phyloP scores from a whole-genome alignment of 2,329 filamentous ascomycete genomes.

The Fusarium chaquense region DNA sequence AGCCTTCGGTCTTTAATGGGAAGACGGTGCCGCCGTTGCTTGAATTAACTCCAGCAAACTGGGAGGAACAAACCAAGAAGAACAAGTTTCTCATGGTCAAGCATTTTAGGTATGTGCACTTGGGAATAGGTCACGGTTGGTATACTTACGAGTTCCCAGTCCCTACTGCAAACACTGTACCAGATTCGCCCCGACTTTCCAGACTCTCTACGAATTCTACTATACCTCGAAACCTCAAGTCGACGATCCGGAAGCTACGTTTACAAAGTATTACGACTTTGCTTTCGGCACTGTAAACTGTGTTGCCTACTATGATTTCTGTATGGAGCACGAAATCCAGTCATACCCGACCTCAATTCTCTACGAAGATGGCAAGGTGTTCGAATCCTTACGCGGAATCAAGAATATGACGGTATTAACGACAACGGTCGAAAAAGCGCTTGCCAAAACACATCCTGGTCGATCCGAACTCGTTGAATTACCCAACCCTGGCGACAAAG shows the following conservation, averaged over 20 bases:
- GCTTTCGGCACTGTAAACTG: conserved; percentile 90
- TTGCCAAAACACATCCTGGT: conserved; percentile 84
- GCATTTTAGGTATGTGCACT: conserved; percentile 72
- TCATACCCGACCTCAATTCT: conserved; percentile 83
- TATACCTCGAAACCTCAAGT: conserved; percentile 81
- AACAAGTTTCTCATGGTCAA: conserved; percentile 69
- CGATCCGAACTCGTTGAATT: conserved; percentile 76
- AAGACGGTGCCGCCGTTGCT: conserved; percentile 74
- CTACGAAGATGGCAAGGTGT: conserved; percentile 80
- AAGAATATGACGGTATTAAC: conserved; percentile 76
- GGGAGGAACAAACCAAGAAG: conserved; percentile 67
- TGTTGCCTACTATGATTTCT: conserved; percentile 83
- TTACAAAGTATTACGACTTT: conserved; percentile 88
- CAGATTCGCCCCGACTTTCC: conserved; percentile 83
- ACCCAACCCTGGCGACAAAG: conserved; percentile 76
- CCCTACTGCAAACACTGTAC: conserved; percentile 79
- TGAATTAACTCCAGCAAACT: conserved; percentile 69
- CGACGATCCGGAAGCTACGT: conserved; percentile 68
- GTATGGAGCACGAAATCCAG: conserved; percentile 72
- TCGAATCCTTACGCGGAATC: conserved; percentile 73
- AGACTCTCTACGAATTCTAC: conserved; percentile 96
- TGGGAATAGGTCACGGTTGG: neutral
- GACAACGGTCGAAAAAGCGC: conserved; percentile 76
- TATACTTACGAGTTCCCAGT: conserved; percentile 53
- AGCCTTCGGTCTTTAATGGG: conserved; percentile 72